phyloP scores from a whole-genome alignment of 108 stramenopile species.

The Skeletonema potamos region DNA sequence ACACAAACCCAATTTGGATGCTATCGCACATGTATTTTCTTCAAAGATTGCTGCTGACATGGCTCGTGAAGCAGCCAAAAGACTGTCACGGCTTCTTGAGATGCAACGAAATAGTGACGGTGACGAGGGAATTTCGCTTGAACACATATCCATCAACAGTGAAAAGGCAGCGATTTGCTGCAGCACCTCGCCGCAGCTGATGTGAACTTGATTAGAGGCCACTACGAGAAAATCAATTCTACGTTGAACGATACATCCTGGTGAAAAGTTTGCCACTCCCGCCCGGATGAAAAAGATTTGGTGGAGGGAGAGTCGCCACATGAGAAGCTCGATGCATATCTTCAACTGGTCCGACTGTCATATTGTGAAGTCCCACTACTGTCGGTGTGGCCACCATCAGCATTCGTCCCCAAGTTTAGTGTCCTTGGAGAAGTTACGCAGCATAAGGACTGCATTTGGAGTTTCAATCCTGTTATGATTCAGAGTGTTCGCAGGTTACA shows the following conservation, averaged over 20 bases:
- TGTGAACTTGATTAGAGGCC: background rate
- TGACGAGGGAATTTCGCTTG: conserved; percentile 4
- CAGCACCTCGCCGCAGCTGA: background rate
- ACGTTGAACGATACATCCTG: background rate
- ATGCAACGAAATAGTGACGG: background rate
- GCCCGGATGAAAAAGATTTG: background rate
- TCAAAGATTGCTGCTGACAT: background rate
- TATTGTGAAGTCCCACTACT: conserved; percentile 2
- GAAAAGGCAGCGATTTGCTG: background rate
- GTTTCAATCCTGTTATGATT: background rate
- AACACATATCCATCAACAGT: background rate
- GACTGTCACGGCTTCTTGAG: background rate
- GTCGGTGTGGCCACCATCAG: background rate
- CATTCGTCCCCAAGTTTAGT: background rate
- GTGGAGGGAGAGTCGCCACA: background rate
- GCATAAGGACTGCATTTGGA: background rate
- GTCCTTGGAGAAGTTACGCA: background rate
- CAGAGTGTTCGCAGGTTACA: background rate
- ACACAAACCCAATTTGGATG: background rate
- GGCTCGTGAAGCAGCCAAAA: background rate
- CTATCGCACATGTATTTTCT: background rate
- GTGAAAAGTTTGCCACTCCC: background rate
- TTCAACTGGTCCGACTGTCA: background rate
- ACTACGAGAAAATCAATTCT: background rate
- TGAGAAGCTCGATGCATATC: background rate